These are phyloP conservation scores for Anastatica hierochuntica DNA, from an alignment of 345 rosid genomes.

Conservation along the genomic window DNA sequence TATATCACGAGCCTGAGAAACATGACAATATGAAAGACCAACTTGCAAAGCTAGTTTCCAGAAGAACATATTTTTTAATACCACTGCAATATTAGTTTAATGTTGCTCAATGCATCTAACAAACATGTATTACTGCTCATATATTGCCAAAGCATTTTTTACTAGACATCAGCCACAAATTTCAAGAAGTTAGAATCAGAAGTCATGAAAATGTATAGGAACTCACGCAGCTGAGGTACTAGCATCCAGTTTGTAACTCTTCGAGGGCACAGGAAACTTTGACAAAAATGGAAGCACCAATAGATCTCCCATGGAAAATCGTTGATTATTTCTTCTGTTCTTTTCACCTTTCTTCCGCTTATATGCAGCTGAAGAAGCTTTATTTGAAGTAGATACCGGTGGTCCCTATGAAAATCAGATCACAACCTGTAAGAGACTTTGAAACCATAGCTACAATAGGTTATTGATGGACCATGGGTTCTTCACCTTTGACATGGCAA, in stretches of 20 bases:
- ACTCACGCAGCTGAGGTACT: constrained; percentile 47
- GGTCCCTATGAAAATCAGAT: constrained; percentile 49
- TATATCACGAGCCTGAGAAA: constrained; percentile 7
- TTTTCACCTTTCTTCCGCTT: constrained; percentile 82
- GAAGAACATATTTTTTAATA: constrained; percentile 1
- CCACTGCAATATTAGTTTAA: neutral
- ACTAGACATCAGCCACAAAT: constrained; percentile 4
- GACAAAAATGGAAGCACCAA: constrained; percentile 85
- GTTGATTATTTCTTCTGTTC: constrained; percentile 40
- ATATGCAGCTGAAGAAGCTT: constrained; percentile 36
- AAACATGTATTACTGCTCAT: constrained; percentile 5
- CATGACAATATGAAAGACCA: constrained; percentile 4
- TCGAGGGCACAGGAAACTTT: constrained; percentile 51
- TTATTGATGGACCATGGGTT: constrained; percentile 3
- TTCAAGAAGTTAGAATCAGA: neutral
- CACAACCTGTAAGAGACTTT: constrained; percentile 5
- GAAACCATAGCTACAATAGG: constrained; percentile 8
- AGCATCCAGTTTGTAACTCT: constrained; percentile 37
- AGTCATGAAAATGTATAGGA: constrained; percentile 17
- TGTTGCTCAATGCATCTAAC: neutral
- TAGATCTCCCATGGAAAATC: constrained; percentile 57
- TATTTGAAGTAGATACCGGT: constrained; percentile 37
- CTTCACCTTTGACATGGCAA: constrained; percentile 68
- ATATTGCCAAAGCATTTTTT: neutral
- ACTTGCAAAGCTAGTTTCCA: constrained; percentile 8